phyloP scores from a whole-genome alignment of 495 filamentous ascomycete genomes.

The Xylaria intraflava region DNA sequence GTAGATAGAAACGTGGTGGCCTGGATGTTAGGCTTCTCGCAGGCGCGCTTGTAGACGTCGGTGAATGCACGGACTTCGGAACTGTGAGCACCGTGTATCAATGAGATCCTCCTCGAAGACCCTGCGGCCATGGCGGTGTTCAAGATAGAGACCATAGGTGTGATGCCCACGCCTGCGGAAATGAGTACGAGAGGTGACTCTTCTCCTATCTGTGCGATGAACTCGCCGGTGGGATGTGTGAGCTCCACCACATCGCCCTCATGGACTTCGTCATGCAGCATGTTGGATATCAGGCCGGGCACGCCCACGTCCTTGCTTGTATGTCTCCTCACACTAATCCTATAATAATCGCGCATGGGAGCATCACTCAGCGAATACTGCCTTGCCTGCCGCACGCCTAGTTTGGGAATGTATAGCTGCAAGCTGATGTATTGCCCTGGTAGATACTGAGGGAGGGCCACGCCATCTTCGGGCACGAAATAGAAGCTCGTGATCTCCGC shows the following conservation, averaged over 20 bases:
- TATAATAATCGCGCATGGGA: conserved; percentile 53
- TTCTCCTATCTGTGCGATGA: conserved; percentile 48
- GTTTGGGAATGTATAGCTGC: conserved; percentile 48
- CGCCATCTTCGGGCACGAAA: conserved; percentile 57
- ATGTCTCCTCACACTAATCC: conserved; percentile 67
- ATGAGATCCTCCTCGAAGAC: conserved; percentile 47
- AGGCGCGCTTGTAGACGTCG: conserved; percentile 42
- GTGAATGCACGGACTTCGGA: conserved; percentile 45
- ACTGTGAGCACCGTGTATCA: conserved; percentile 55
- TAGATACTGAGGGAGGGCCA: conserved; percentile 51
- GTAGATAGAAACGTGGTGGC: conserved; percentile 37
- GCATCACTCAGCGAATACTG: conserved; percentile 68
- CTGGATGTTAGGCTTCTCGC: conserved; percentile 30
- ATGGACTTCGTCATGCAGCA: conserved; percentile 55
- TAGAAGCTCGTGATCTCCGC: conserved; percentile 66
- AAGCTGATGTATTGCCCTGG: conserved; percentile 69
- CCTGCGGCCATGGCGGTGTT: conserved; percentile 47
- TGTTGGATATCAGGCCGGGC: conserved; percentile 63
- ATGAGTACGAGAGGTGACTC: conserved; percentile 55
- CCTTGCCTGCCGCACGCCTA: conserved; percentile 55
- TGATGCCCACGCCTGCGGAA: conserved; percentile 64
- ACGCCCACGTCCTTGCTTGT: conserved; percentile 40
- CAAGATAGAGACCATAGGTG: conserved; percentile 61
- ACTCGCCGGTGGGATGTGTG: conserved; percentile 64
- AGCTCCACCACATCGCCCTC: conserved; percentile 56